phyloP scores from a whole-genome alignment of 1,139 yeast genomes.

The Zygotorulaspora mrakii region DNA sequence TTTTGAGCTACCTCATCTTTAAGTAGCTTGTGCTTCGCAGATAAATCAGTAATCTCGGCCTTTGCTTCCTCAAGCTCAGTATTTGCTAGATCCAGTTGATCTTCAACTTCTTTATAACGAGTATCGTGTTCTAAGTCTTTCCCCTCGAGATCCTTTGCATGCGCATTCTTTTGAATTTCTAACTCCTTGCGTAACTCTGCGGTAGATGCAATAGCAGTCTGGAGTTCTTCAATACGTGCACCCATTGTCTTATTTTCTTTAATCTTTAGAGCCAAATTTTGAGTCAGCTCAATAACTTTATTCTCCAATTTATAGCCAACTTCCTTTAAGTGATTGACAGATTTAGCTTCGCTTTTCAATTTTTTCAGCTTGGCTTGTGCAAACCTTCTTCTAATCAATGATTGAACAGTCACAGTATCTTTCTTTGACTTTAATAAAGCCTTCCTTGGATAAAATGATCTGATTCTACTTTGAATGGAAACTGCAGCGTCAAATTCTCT shows the following conservation, averaged over 20 bases:
- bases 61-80: constrained; percentile 60
- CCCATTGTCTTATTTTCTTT: constrained; percentile 75
- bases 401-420: constrained; percentile 69
- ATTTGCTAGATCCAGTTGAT: constrained; percentile 55
- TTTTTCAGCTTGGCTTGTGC: constrained; percentile 64
- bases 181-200: constrained; percentile 54
- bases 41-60: constrained; percentile 58
- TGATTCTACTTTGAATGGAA: constrained; percentile 53
- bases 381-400: constrained; percentile 68
- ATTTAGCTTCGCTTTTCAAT: constrained; percentile 80
- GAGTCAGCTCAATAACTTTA: constrained; percentile 92
- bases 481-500: constrained; percentile 63
- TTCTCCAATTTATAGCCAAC: constrained; percentile 91
- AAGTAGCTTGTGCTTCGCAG: constrained; percentile 60
- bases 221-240: constrained; percentile 57
- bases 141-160: constrained; percentile 45
- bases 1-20: constrained; percentile 61
- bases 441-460: constrained; percentile 34
- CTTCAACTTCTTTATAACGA: constrained; percentile 52
- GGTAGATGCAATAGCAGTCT: constrained; percentile 54
- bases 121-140: constrained; percentile 48
- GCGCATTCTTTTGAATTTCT: constrained; percentile 54
- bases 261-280: constrained; percentile 69
- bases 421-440: constrained; percentile 32
- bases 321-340: constrained; percentile 84